phyloP scores from a whole-genome alignment of 257 asterid genomes.

The Solanum gandarillasii region DNA sequence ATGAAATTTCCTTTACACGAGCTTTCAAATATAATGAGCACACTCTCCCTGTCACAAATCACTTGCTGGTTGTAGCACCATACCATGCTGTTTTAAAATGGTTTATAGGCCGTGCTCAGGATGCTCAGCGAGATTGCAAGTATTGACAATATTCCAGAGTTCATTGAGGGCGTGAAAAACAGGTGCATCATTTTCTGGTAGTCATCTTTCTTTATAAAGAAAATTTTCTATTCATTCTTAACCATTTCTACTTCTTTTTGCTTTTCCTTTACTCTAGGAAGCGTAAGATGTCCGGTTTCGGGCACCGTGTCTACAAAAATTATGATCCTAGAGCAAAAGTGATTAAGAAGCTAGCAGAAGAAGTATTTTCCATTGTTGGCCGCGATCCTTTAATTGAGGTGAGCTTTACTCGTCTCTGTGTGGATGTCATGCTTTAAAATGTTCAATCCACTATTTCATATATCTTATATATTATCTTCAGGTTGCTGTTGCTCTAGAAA shows the following conservation, averaged over 20 bases:
- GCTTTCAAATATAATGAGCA: background rate
- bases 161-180: conserved; percentile 90
- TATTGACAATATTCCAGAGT: conserved; percentile 75
- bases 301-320: conserved; percentile 98
- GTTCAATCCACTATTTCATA: background rate
- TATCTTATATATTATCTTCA: conserved; percentile 13
- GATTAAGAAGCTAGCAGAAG: conserved; percentile 85
- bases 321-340: conserved; percentile 97
- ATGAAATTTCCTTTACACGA: background rate
- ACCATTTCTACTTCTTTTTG: background rate
- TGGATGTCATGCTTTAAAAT: background rate
- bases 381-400: conserved; percentile 98
- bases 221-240: background rate
- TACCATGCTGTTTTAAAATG: background rate
- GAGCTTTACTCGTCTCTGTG: background rate
- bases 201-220: background rate
- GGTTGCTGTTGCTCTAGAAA: conserved; percentile 96
- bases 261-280: conserved; percentile 38
- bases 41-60: background rate
- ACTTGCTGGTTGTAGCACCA: background rate
- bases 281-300: conserved; percentile 98
- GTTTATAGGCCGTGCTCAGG: conserved; percentile 85
- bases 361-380: conserved; percentile 95
- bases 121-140: conserved; percentile 94
- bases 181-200: conserved; percentile 27